Percentiles rank a stretch among this genome's conserved stretches.
Conservation (phyloP, 192 early-diverging fungal species). For the Jimgerdemannia flammicorona region DNA sequence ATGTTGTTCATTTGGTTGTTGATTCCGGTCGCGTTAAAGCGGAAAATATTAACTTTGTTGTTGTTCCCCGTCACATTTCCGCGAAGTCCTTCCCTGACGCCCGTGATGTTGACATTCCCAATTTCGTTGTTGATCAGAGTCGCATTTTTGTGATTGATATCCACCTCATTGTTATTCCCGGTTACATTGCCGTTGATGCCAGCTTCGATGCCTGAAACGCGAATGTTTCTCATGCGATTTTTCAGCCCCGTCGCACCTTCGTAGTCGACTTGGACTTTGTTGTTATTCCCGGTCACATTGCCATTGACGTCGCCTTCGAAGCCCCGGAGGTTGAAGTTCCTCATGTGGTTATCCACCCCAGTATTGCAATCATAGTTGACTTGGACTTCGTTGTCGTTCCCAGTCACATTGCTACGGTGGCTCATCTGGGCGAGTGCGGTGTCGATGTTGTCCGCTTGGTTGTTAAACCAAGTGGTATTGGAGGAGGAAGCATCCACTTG, state of each 20-base stretch:
- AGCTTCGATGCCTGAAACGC: not conserved
- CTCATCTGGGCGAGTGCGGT: too few relatives aligned
- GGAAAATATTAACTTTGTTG: not conserved
- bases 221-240: not conserved
- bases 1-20: slow-evolving; percentile 5
- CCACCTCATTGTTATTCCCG: not conserved
- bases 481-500: not conserved
- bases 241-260: not conserved
- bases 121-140: not conserved
- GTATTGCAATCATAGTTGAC: not conserved
- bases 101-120: slow-evolving; percentile 1
- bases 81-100: not conserved
- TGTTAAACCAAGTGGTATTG: not conserved
- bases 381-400: not conserved
- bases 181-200: slow-evolving; percentile 1
- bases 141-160: too few relatives aligned
- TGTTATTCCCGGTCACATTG: not conserved
- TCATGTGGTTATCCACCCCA: not conserved
- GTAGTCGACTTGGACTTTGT: not conserved
- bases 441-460: not conserved
- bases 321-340: not conserved
- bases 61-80: slow-evolving; percentile 1
- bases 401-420: not conserved
- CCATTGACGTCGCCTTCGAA: not conserved
- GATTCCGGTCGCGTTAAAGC: not conserved